Evolutionary conservation across 345 rosid genomes (phyloP), one percentile per base, ranked within the genome.

Genomic region (Gossypium sturtianum): DNA sequence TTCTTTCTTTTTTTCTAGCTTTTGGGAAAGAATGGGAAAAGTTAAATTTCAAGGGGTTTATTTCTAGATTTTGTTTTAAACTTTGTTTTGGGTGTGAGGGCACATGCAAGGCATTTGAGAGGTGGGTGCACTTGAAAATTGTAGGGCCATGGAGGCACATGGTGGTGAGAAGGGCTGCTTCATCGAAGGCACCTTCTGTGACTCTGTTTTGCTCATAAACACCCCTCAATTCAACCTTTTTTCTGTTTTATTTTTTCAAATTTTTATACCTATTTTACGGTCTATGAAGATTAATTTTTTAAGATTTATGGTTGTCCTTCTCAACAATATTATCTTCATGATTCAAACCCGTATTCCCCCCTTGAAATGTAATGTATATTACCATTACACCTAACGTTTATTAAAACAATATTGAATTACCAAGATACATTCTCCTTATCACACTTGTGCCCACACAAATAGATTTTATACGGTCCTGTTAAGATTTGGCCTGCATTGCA

Each of bases 71-170:
- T 34, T 34, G 41, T 34, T 34, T 34, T 34, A 1, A 34, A 34
- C 41, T 29, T 29, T 5, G 0, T 1, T 4, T 34, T n/a, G 3
- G 25, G 12, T 3, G 60, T 19, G 15, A 4, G 54, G 29, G 83
- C 84, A 85, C 86, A 84, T 82, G 83, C 77, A 70, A 48, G 79
- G 54, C 84, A 81, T 74, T 73, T 61, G 70, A 62, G 58, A 4
- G 5, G 70, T 45, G 68, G 83, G 11, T 62, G 82, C 78, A 62
- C 80, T 75, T 69, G 67, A 73, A 73, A 66, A 7, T 5, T 73
- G 86, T 85, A 82, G 88, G 87, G 66, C 76, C 85, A 56, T 4
- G 2, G 6, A 64, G 47, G 80, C 87, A 84, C 85, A 81, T 84
- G 83, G 83, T 58, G 59, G 44, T 47, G 27, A 48, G 34, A 45